Base-by-base conservation (phyloP, 2,329 filamentous ascomycete species). In the Neobulgaria alba region DNA sequence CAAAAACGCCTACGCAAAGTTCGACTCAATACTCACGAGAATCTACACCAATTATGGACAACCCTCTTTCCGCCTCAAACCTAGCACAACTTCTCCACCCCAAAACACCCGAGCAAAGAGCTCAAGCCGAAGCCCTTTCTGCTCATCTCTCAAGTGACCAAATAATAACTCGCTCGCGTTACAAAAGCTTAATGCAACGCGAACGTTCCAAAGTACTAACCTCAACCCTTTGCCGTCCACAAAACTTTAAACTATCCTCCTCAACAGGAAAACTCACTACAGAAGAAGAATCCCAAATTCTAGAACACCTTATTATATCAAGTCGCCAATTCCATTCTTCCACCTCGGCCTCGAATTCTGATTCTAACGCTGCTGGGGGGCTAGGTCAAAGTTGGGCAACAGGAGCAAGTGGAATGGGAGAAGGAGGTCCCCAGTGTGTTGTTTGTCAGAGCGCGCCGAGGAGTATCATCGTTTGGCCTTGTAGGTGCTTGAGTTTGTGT, bases 391-490 rank as follows among this genome's bases (percentile, higher is more conserved):
- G 68, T 3, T 89, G 83, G 84, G 73, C 79, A 32, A 71, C 73
- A 1, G 84, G 83, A n/a, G 82, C 79, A 1, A 77, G 77, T 4
- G 83, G 82, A 1, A 75, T 89, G 57, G 85, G 84, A 1, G 75
- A 79, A 20, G 77, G 72, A 30, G 81, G 86, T 0, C 87, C 88
- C 2, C 84, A 85, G 51, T 98, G 92, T 56, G 92, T 96, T 1
- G 86, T 98, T 3, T 98, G 92, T 59, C 90, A 96, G 61, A 79
- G 79, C 40, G 74, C 76, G n/a, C 79, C 88, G 3, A 73, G 92
- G 14, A 93, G 85, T 5, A 84, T 96, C 46, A 84, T 98, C 40
- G 82, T 95, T 2, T 96, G 92, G 92, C 92, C 92, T 0, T 98
- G 92, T 60, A 84, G 92, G 2, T 98, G 92, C 59, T 71, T 98